These are phyloP conservation scores for Populus euphratica DNA, from an alignment of 345 rosid genomes.

Conservation along the genomic window DNA sequence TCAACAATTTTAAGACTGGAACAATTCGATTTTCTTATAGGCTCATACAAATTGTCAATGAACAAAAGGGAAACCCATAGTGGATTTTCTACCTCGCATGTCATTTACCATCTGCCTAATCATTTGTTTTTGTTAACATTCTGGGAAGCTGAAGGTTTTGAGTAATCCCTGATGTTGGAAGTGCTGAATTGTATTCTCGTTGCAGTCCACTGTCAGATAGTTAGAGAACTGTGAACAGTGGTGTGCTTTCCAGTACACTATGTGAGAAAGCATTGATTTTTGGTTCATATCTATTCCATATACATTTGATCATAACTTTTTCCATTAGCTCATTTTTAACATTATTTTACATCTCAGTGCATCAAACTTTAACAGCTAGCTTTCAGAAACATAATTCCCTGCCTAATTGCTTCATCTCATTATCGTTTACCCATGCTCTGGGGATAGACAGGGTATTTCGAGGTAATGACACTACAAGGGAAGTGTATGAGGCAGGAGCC, in stretches of 20 bases:
- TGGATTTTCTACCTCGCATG: neutral
- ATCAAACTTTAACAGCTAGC: constrained; percentile 9
- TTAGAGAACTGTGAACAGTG: neutral
- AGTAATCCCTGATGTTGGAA: neutral
- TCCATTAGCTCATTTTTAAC: neutral
- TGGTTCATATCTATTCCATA: neutral
- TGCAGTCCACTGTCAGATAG: neutral
- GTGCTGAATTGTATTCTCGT: neutral
- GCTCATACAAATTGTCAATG: neutral
- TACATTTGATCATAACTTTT: neutral
- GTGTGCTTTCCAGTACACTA: neutral
- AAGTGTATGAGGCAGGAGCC: constrained; percentile 76
- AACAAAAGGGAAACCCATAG: neutral
- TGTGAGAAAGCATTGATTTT: neutral
- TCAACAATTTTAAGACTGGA: neutral
- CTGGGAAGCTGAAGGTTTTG: neutral
- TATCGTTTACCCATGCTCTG: constrained; percentile 18
- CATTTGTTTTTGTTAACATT: neutral
- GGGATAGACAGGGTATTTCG: constrained; percentile 82
- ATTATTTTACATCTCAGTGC: constrained; percentile 2
- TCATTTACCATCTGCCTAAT: neutral
- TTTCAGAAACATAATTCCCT: neutral
- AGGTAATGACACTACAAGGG: constrained; percentile 75
- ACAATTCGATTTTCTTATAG: neutral
- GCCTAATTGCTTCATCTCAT: neutral